Conservation (phyloP, 306 rosid genomes). For the Gastrolobium villosum region DNA sequence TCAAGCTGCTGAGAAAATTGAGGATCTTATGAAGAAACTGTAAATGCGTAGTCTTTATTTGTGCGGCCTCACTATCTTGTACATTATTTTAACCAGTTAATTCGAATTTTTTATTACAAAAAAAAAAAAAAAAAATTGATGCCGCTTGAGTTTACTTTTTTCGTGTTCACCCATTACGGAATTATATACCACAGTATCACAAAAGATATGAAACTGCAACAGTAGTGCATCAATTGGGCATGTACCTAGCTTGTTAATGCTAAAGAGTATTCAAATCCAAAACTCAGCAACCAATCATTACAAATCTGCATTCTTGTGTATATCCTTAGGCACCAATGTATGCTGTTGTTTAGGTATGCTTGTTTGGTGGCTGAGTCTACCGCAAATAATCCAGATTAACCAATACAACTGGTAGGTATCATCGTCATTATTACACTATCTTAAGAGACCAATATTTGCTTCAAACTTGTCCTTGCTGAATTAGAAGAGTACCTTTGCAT, state of each 20-base stretch:
- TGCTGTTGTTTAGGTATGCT: slow-evolving; percentile 68
- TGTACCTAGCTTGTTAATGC: slow-evolving; percentile 1
- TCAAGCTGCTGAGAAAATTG: slow-evolving; percentile 75
- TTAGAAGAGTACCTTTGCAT: slow-evolving; percentile 64
- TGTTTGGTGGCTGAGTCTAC: slow-evolving; percentile 86
- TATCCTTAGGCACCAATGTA: background rate
- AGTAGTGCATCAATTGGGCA: background rate
- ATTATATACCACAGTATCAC: background rate
- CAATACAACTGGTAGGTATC: slow-evolving; percentile 62
- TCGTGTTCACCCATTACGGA: background rate
- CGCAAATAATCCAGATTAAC: slow-evolving; percentile 24
- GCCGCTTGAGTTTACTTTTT: too few species aligned
- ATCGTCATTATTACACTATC: slow-evolving; percentile 56
- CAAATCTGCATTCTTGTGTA: background rate
- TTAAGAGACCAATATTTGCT: slow-evolving; percentile 55
- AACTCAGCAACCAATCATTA: background rate
- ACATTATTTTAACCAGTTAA: slow-evolving; percentile 7
- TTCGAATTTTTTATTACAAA: slow-evolving; percentile 2
- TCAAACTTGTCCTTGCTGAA: slow-evolving; percentile 54
- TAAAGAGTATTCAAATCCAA: background rate
- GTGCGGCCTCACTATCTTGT: background rate
- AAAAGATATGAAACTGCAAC: background rate
- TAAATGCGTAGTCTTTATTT: slow-evolving; percentile 25
- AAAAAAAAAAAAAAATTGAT: background rate
- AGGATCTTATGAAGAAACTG: slow-evolving; percentile 72